Base-by-base conservation (phyloP, 116 monocot genomes). In the Posidonia oceanica region DNA sequence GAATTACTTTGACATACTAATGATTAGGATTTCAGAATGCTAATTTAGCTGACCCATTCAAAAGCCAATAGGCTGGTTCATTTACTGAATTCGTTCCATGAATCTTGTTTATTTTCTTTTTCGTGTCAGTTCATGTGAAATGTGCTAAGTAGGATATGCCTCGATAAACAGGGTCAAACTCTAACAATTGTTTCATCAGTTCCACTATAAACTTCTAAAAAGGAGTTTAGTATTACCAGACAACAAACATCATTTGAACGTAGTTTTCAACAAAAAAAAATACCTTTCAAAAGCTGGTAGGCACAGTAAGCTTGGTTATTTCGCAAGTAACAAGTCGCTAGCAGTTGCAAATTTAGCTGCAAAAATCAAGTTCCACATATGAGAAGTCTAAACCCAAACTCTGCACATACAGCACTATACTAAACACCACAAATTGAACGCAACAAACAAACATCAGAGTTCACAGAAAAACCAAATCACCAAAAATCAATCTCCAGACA, bases 241-340 rank as follows among this genome's bases (percentile, higher is more conserved):
- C 54, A 21, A 70, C 59, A n/a, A 8, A 64, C 53, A 12, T 16
- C n/a, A 64, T 36, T 36, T 51, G 2, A 1, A 56, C 39, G 5
- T 10, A 48, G 40, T 29, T 29, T 29, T 29, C 29, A 29, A 29
- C 0, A 29, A 29, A 29, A 29, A 29, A 1, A 41, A 23, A 40
- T 86, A 91, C 95, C 91, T 83, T 96, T 96, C 73, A 96, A 76
- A 70, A 91, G 80, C 67, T 91, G 84, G 72, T 91, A 96, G 18
- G 87, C 91, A 48, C 82, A 84, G 67, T 96, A 89, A 54, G 91
- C 87, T 70, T 96, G 88, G 69, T 87, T 86, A 64, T 96, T 91
- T 48, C 80, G 75, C 72, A 96, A 42, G 79, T 96, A 96, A 76
- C 96, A 96, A 69, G 87, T 89, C 4, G 96, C 96, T 61, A 96